Base-by-base conservation (phyloP, 2,329 filamentous ascomycete genomes). In the Pseudocercospora musae region DNA sequence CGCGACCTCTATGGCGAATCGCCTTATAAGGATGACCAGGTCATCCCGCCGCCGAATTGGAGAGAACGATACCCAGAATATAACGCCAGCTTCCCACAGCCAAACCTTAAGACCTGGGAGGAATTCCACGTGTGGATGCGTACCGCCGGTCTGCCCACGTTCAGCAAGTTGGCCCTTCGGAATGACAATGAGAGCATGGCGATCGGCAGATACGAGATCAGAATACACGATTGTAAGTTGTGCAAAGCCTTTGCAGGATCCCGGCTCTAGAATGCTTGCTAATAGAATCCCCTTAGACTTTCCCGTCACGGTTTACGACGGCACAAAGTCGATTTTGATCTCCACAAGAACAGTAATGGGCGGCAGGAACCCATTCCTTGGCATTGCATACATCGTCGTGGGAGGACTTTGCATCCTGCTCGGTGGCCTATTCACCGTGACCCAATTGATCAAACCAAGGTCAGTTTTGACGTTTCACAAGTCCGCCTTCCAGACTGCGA, bases 101-200 rank as follows among this genome's bases (percentile, higher is more conserved):
- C 92, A 0, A 78, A 95, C 70, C 76, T 98, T 18, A 83, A 88
- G 66, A 79, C 86, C 0, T 88, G 92, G 78, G 90, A 96, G 76
- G 87, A 87, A 48, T 96, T 99, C 76, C 93, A 97, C 78, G 93
- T 98, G 21, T 99, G 95, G 95, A 99, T 99, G 95, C 88, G 95
- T 70, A 96, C 96, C 1, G 95, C 95, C 23, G 95, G 94, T 62
- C 80, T 98, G 71, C 95, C 95, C 0, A 89, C 89, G 4, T 99
- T 99, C 76, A 96, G 91, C 84, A 99, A 99, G 80, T 82, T 99
- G 52, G 91, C 92, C 50, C 85, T 89, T 76, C 85, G 92, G 63
- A 97, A 97, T 73, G 89, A 96, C 74, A 81, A 81, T 0, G 79
- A 83, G 1, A 75, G 79, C 0, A 89, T 99, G 89, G 71, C 74